phyloP scores from a whole-genome alignment of 139 green algal species.

The Tetraselmis chui region DNA sequence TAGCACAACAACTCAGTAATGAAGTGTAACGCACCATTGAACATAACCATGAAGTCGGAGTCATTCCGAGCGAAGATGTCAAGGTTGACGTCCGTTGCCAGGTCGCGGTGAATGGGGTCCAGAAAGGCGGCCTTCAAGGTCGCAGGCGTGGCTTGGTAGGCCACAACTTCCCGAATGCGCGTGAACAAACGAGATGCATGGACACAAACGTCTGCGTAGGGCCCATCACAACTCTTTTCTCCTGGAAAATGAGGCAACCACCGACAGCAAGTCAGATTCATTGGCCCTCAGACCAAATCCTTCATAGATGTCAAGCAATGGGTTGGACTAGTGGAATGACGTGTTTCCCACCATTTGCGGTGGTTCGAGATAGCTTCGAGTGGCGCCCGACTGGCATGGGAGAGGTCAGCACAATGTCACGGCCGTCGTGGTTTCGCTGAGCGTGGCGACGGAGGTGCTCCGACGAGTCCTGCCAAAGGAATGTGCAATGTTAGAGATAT shows the following conservation, averaged over 20 bases:
- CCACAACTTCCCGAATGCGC: slow-evolving; percentile 43
- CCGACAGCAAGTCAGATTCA: neutral
- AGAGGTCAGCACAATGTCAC: slow-evolving; percentile 26
- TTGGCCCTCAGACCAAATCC: neutral
- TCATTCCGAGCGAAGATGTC: slow-evolving; percentile 66
- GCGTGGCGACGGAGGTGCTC: slow-evolving; percentile 52
- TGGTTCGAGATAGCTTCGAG: neutral
- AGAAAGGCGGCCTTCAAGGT: slow-evolving; percentile 80
- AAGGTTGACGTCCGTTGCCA: slow-evolving; percentile 52
- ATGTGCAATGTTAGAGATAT: neutral
- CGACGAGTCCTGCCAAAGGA: slow-evolving; percentile 9
- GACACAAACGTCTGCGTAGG: slow-evolving; percentile 35
- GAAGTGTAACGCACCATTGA: slow-evolving; percentile 38
- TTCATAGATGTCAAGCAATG: no score
- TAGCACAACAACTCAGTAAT: neutral
- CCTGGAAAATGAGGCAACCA: neutral
- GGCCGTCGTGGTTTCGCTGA: slow-evolving; percentile 38
- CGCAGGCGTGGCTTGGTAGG: slow-evolving; percentile 54
- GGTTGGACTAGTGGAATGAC: no score
- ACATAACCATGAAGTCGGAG: slow-evolving; percentile 70
- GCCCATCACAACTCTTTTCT: neutral
- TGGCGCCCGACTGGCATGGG: neutral
- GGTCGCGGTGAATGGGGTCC: slow-evolving; percentile 50
- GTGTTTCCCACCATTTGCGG: neutral
- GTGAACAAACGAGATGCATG: slow-evolving; percentile 47